Conservation (phyloP, 768 basidiomycete species). For the Trametes maxima region DNA sequence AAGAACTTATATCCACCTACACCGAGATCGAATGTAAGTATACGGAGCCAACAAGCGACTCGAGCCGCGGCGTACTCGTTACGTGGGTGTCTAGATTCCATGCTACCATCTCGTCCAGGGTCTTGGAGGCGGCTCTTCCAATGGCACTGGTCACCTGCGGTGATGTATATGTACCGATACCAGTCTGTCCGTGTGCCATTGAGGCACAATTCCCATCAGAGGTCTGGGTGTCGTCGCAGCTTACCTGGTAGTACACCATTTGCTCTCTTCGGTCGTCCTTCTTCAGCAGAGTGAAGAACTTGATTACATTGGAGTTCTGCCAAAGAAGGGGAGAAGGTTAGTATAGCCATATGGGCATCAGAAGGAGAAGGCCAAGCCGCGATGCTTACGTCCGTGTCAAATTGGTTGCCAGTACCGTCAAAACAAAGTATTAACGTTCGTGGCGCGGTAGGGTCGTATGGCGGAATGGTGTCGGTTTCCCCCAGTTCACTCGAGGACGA, state of each 20-base stretch:
- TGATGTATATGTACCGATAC: constrained; percentile 74
- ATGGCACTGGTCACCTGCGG: constrained; percentile 66
- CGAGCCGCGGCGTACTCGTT: constrained; percentile 51
- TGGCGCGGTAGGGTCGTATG: constrained; percentile 16
- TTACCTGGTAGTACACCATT: constrained; percentile 76
- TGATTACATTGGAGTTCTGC: constrained; percentile 74
- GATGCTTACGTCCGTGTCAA: constrained; percentile 62
- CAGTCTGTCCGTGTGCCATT: constrained; percentile 46
- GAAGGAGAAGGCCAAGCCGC: neutral
- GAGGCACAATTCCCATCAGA: constrained; percentile 7
- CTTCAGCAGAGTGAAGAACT: constrained; percentile 69
- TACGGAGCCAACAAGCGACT: neutral
- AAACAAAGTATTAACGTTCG: constrained; percentile 74
- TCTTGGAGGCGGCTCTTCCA: constrained; percentile 54
- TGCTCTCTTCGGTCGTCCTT: constrained; percentile 64
- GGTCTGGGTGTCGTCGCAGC: constrained; percentile 1
- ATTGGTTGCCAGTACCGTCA: constrained; percentile 66
- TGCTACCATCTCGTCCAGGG: constrained; percentile 62
- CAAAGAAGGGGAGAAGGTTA: neutral
- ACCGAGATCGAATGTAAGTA: neutral
- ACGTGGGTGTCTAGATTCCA: constrained; percentile 68
- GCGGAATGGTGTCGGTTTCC: constrained; percentile 29
- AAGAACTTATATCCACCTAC: constrained; percentile 75
- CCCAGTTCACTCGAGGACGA: constrained; percentile 16
- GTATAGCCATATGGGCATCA: too few relatives aligned